Evolutionary conservation across 1,284 basidiomycete genomes (phyloP).

Genomic region (Fomitiporia mediterranea): DNA sequence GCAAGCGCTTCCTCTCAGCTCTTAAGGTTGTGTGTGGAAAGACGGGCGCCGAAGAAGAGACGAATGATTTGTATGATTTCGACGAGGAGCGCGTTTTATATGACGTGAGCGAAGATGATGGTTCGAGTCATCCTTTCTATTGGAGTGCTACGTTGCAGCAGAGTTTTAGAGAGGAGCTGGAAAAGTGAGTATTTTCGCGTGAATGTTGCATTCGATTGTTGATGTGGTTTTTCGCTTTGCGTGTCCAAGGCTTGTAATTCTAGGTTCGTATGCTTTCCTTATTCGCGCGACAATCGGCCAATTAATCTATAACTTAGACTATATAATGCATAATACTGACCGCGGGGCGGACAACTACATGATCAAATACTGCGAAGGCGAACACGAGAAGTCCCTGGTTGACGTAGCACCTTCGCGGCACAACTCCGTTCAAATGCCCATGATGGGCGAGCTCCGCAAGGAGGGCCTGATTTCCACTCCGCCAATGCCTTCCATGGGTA

Average conservation of each 20-base stretch:
- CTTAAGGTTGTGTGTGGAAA: conserved; percentile 74
- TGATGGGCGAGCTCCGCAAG: conserved; percentile 58
- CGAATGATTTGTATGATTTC: conserved; percentile 54
- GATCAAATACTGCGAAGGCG: conserved; percentile 80
- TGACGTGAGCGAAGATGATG: conserved; percentile 54
- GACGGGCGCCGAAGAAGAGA: conserved; percentile 68
- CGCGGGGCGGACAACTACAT: conserved; percentile 83
- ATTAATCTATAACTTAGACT: conserved; percentile 44
- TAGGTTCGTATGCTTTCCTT: conserved; percentile 44
- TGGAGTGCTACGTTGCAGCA: conserved; percentile 77
- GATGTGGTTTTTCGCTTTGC: not conserved
- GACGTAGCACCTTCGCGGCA: conserved; percentile 73
- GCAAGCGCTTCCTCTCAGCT: conserved; percentile 61
- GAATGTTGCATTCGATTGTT: not conserved
- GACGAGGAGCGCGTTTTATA: conserved; percentile 61
- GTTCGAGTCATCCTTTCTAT: conserved; percentile 60
- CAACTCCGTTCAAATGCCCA: conserved; percentile 57
- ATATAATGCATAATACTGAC: conserved; percentile 86
- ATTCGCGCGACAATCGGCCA: not conserved
- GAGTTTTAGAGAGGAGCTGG: conserved; percentile 81
- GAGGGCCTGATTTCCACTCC: conserved; percentile 37
- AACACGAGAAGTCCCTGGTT: conserved; percentile 67
- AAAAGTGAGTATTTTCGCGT: conserved; percentile 54
- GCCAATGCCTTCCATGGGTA: conserved; percentile 33
- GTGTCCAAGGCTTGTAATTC: conserved; percentile 63